Evolutionary conservation across 2,329 filamentous ascomycete genomes (phyloP).

Genomic region (Epichloe sibirici): DNA sequence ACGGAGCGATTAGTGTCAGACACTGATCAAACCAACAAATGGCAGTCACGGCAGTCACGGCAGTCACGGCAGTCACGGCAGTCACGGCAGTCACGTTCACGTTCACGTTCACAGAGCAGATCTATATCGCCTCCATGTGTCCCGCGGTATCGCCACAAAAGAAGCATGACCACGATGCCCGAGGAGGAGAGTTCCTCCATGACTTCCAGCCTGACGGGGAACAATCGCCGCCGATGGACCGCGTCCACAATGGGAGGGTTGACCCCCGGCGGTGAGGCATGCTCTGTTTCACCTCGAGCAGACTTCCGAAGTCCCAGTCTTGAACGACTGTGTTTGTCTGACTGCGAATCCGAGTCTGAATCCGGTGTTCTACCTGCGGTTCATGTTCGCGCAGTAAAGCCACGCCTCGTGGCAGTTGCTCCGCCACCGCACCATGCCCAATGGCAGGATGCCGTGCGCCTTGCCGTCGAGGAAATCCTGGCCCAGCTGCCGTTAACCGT

Average conservation of each 20-base stretch:
- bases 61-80: slow-evolving; percentile 1
- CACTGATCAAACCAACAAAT: neutral
- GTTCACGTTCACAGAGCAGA: neutral
- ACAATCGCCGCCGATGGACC: neutral
- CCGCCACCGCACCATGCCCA: neutral
- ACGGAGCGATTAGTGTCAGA: neutral
- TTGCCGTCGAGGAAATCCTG: slow-evolving; percentile 6
- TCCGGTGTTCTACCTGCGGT: neutral
- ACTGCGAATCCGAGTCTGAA: neutral
- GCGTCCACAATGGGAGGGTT: neutral
- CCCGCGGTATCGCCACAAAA: slow-evolving; percentile 6
- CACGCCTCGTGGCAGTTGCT: neutral
- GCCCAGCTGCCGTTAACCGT: slow-evolving; percentile 4
- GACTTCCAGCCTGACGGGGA: neutral
- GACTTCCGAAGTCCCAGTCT: neutral
- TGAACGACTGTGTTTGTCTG: neutral
- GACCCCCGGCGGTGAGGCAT: neutral
- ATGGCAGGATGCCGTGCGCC: slow-evolving; percentile 4
- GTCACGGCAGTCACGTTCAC: neutral
- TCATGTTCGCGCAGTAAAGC: neutral
- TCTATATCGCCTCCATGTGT: slow-evolving; percentile 7
- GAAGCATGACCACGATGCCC: neutral
- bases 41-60: slow-evolving; percentile 2
- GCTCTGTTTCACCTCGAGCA: neutral
- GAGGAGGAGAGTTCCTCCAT: neutral